Conservation (phyloP, 192 early-diverging fungal species). For the Entophlyctis helioformis region DNA sequence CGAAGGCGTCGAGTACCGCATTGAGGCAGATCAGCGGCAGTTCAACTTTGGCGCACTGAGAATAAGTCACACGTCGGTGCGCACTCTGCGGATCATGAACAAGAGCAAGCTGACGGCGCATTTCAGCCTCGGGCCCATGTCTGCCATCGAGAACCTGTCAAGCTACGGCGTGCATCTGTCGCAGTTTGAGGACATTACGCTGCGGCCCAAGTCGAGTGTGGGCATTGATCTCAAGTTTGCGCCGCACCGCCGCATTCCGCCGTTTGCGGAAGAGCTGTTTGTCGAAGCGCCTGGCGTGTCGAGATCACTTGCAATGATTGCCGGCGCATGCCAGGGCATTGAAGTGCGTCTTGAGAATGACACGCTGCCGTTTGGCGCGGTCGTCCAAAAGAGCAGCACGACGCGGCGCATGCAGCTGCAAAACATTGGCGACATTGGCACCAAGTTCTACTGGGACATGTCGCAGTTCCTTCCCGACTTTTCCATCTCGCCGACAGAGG, state of each 20-base stretch:
- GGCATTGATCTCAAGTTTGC: conserved; percentile 33
- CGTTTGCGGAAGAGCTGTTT: conserved; percentile 39
- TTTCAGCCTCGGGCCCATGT: conserved; percentile 26
- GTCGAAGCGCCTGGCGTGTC: conserved; percentile 31
- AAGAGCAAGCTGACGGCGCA: conserved; percentile 30
- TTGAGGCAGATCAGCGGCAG: conserved; percentile 29
- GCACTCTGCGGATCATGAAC: conserved; percentile 34
- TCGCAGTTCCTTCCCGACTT: conserved; percentile 36
- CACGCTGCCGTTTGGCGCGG: conserved; percentile 48
- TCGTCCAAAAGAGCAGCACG: conserved; percentile 41
- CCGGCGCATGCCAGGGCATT: conserved; percentile 45
- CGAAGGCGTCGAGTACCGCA: conserved; percentile 29
- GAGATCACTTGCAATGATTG: conserved; percentile 23
- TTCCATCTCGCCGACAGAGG: conserved; percentile 43
- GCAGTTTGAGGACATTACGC: conserved; percentile 7
- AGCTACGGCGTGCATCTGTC: conserved; percentile 17
- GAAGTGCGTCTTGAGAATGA: conserved; percentile 45
- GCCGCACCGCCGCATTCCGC: conserved; percentile 29
- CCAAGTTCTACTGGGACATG: conserved; percentile 40
- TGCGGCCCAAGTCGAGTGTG: conserved; percentile 32
- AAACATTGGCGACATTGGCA: conserved; percentile 46
- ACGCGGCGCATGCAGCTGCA: conserved; percentile 39
- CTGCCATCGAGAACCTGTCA: conserved; percentile 20
- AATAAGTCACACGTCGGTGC: conserved; percentile 25
- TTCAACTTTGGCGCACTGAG: conserved; percentile 47